These are phyloP conservation scores for Dryas octopetala DNA, from an alignment of 306 rosid species.

Conservation along the genomic window DNA sequence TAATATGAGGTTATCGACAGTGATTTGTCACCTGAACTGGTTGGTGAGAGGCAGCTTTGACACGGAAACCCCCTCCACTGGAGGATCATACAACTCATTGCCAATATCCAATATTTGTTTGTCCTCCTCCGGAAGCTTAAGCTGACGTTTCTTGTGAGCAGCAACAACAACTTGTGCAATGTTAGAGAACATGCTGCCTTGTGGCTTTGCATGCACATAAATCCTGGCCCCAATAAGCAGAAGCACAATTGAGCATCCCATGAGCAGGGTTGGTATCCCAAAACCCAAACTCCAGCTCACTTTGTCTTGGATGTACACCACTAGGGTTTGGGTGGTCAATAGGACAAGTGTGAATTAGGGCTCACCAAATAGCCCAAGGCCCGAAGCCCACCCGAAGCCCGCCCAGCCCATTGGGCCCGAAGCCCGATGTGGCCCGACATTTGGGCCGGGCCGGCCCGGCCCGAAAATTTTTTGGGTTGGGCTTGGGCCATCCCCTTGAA, in stretches of 20 bases:
- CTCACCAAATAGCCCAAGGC: too few species aligned
- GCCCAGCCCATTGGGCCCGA: too few species aligned
- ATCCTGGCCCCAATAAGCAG: constrained; percentile 47
- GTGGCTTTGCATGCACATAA: constrained; percentile 48
- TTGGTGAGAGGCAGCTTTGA: constrained; percentile 57
- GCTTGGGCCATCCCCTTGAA: too few species aligned
- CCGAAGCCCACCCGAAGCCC: too few species aligned
- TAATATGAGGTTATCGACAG: not conserved
- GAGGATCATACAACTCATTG: constrained; percentile 49
- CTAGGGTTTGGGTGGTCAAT: constrained; percentile 42
- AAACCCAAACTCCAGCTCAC: constrained; percentile 75
- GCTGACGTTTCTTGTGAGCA: constrained; percentile 55
- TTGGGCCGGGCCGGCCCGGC: too few species aligned
- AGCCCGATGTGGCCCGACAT: too few species aligned
- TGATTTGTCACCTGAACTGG: constrained; percentile 49
- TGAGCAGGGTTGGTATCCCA: constrained; percentile 51
- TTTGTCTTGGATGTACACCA: constrained; percentile 67
- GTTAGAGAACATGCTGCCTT: constrained; percentile 57
- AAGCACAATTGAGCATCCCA: constrained; percentile 49
- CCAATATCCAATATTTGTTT: constrained; percentile 5
- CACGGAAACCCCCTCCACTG: constrained; percentile 11
- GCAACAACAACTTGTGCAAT: constrained; percentile 50
- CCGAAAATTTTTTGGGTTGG: too few species aligned
- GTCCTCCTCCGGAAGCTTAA: constrained; percentile 28
- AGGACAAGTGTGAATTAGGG: constrained; percentile 36